Percentiles rank a stretch among this genome's conserved stretches.
Conservation (phyloP, 192 early-diverging fungal genomes). For the Coemansia nantahalensis region DNA sequence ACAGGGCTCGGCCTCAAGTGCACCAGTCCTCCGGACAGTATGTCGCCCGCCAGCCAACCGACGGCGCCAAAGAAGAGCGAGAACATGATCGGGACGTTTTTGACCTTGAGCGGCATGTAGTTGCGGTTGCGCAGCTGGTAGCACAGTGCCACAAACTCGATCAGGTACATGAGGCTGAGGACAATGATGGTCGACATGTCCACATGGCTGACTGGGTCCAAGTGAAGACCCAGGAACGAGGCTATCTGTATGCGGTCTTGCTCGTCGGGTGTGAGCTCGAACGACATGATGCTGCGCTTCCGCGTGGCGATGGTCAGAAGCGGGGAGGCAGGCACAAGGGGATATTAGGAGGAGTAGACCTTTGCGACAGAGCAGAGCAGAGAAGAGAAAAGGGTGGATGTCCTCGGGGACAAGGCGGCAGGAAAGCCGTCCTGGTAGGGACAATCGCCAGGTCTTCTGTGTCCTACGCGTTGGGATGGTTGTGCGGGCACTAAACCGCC, state of each 20-base stretch:
- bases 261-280: slow-evolving; percentile 28
- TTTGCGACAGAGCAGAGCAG: too few species aligned
- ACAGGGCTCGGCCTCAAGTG: slow-evolving; percentile 20
- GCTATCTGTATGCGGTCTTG: slow-evolving; percentile 29
- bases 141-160: slow-evolving; percentile 39
- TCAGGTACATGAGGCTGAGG: slow-evolving; percentile 26
- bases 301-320: too few species aligned
- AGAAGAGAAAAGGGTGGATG: too few species aligned
- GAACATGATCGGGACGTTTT: slow-evolving; percentile 46
- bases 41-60: slow-evolving; percentile 35
- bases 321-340: too few species aligned
- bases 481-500: too few species aligned
- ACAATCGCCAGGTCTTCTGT: too few species aligned
- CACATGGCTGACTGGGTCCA: slow-evolving; percentile 37
- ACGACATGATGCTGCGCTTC: slow-evolving; percentile 35
- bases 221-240: slow-evolving; percentile 24
- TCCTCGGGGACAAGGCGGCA: too few species aligned
- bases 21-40: slow-evolving; percentile 38
- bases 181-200: slow-evolving; percentile 44
- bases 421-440: too few species aligned
- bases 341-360: too few species aligned
- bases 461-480: too few species aligned
- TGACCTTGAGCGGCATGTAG: slow-evolving; percentile 40
- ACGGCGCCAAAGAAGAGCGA: slow-evolving; percentile 33
- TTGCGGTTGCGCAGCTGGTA: slow-evolving; percentile 36